A percentile compares a stretch with the other conserved stretches of the same genome.
Conservation (phyloP, 495 filamentous ascomycete genomes). For the Parachaetomium inaequale region DNA sequence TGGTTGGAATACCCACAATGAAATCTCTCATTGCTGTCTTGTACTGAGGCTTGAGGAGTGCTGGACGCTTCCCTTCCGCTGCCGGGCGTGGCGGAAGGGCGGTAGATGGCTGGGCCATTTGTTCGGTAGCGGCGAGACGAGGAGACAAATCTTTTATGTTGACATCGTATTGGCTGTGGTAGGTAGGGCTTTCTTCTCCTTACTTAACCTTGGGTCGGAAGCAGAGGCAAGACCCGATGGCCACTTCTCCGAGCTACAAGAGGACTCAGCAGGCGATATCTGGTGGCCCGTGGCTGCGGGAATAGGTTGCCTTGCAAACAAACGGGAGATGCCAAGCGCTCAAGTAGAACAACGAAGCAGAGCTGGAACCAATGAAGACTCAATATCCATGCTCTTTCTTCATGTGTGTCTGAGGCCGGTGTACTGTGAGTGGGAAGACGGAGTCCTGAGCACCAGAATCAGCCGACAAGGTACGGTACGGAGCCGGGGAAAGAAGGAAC, state of each 20-base stretch:
- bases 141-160: background rate
- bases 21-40: slow-evolving; percentile 37
- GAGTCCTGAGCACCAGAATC: background rate
- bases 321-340: background rate
- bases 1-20: slow-evolving; percentile 20
- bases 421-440: background rate
- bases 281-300: too few relatives aligned
- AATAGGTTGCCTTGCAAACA: background rate
- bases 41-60: slow-evolving; percentile 24
- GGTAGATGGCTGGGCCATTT: slow-evolving; percentile 1
- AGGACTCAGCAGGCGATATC: too few relatives aligned
- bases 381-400: background rate
- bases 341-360: background rate
- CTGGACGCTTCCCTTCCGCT: slow-evolving; percentile 20
- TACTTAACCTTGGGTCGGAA: background rate
- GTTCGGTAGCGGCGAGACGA: too few relatives aligned
- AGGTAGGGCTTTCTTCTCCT: background rate
- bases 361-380: background rate
- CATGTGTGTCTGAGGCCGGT: background rate
- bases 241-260: too few relatives aligned
- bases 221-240: too few relatives aligned
- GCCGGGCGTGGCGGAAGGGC: too few relatives aligned
- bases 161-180: background rate
- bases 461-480: background rate
- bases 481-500: background rate